Percentiles rank a stretch among this genome's conserved stretches.
phyloP scores from a whole-genome alignment of 2,329 filamentous ascomycete species.

The Cercospora sp. region DNA sequence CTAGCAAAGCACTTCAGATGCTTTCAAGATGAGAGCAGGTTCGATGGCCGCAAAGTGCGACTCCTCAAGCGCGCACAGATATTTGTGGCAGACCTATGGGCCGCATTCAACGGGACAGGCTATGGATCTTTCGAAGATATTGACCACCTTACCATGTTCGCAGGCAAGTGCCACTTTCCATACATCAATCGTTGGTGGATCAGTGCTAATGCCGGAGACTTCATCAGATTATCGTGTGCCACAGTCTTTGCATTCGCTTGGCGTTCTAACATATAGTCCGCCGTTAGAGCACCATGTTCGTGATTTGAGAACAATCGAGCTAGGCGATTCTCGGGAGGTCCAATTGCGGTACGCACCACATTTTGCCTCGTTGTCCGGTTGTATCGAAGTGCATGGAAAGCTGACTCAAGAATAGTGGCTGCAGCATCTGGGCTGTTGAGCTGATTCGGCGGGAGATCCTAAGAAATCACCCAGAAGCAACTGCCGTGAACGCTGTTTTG shows the following conservation, averaged over 20 bases:
- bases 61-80: constrained; percentile 96
- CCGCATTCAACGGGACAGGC: constrained; percentile 79
- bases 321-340: constrained; percentile 76
- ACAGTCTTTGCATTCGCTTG: constrained; percentile 82
- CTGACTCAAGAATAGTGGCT: constrained; percentile 54
- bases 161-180: constrained; percentile 49
- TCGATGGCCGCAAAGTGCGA: constrained; percentile 73
- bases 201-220: constrained; percentile 17
- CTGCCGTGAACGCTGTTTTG: constrained; percentile 75
- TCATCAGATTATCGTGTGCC: constrained; percentile 83
- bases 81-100: constrained; percentile 93
- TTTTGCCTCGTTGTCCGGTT: neutral
- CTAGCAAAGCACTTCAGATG: constrained; percentile 79
- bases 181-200: neutral
- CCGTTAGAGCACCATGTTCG: constrained; percentile 71
- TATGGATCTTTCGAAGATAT: constrained; percentile 87
- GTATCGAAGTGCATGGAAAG: neutral
- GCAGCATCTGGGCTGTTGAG: constrained; percentile 96
- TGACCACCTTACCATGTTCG: constrained; percentile 96
- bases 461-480: constrained; percentile 66
- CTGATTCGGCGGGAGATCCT: constrained; percentile 80
- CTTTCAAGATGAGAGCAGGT: constrained; percentile 78
- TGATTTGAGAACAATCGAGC: constrained; percentile 63
- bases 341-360: constrained; percentile 62
- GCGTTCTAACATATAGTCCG: constrained; percentile 82